Evolutionary conservation across 2,329 filamentous ascomycete genomes (phyloP).

Genomic region (Alternaria solani): DNA sequence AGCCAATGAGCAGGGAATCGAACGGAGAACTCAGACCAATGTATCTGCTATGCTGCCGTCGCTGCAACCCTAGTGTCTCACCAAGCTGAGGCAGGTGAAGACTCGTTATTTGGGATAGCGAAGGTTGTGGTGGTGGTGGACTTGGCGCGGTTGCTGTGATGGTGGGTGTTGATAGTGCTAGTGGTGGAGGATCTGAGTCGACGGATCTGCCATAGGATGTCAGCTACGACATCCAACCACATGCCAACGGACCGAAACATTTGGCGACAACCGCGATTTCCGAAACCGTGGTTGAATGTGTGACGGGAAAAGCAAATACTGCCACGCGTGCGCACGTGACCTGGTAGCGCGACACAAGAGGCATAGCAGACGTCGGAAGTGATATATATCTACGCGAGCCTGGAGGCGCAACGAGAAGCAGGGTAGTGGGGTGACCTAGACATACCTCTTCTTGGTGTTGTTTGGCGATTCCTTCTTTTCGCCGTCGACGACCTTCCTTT

Average conservation of each 20-base stretch:
- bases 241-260: slow-evolving; percentile 2
- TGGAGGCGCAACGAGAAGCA: slow-evolving; percentile 14
- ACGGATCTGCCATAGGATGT: slow-evolving; percentile 45
- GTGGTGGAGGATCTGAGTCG: slow-evolving; percentile 51
- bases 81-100: slow-evolving; percentile 51
- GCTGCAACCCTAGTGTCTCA: slow-evolving; percentile 72
- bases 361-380: slow-evolving; percentile 10
- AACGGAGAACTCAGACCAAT: slow-evolving; percentile 85
- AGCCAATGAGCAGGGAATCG: slow-evolving; percentile 81
- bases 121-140: slow-evolving; percentile 43
- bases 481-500: slow-evolving; percentile 77
- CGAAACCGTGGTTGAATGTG: background rate
- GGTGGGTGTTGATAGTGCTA: slow-evolving; percentile 51
- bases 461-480: slow-evolving; percentile 66
- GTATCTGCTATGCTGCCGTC: slow-evolving; percentile 81
- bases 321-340: slow-evolving; percentile 36
- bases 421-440: slow-evolving; percentile 38
- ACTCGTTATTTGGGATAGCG: slow-evolving; percentile 40
- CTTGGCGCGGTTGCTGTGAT: slow-evolving; percentile 52
- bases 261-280: background rate
- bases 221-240: slow-evolving; percentile 28
- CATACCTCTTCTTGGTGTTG: slow-evolving; percentile 72
- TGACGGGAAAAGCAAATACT: slow-evolving; percentile 6
- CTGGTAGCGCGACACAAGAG: slow-evolving; percentile 10
- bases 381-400: slow-evolving; percentile 15